phyloP scores from a whole-genome alignment of 495 filamentous ascomycete genomes.

The Talaromyces thailandensis region DNA sequence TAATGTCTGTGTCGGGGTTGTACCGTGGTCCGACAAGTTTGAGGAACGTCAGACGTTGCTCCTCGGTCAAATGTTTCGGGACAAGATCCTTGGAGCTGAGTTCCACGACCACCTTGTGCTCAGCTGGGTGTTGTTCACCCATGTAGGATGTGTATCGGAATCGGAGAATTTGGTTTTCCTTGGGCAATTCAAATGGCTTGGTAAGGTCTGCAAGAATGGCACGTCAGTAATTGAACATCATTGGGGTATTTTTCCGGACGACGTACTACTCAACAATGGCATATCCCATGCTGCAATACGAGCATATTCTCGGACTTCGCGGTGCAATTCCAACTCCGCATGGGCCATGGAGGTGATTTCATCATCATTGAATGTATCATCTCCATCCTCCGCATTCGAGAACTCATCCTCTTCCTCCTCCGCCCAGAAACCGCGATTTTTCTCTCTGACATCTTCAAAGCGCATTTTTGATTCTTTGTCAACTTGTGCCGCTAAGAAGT shows the following conservation, averaged over 20 bases:
- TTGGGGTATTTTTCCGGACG: not conserved
- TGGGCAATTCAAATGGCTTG: constrained; percentile 65
- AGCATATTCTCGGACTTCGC: constrained; percentile 82
- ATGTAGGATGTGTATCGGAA: constrained; percentile 98
- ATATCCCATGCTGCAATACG: constrained; percentile 91
- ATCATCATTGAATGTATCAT: constrained; percentile 61
- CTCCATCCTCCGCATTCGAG: constrained; percentile 45
- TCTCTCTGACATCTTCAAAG: constrained; percentile 24
- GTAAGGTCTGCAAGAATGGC: constrained; percentile 55
- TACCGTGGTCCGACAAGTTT: constrained; percentile 85
- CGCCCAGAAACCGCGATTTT: constrained; percentile 39
- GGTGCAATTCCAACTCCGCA: constrained; percentile 77
- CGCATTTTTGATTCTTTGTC: constrained; percentile 24
- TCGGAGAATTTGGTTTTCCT: constrained; percentile 59
- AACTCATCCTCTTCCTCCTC: constrained; percentile 46
- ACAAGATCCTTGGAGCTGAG: constrained; percentile 64
- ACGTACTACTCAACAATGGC: constrained; percentile 78
- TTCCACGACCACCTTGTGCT: constrained; percentile 87
- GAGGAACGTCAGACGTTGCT: constrained; percentile 69
- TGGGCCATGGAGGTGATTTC: constrained; percentile 77
- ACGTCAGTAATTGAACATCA: constrained; percentile 14
- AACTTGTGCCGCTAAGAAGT: constrained; percentile 20
- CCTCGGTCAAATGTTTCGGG: constrained; percentile 45
- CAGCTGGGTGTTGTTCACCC: constrained; percentile 86
- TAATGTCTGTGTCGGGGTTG: constrained; percentile 75